Evolutionary conservation across 179 eudicot species (phyloP).

Genomic region (Sideroxylon spinosum): DNA sequence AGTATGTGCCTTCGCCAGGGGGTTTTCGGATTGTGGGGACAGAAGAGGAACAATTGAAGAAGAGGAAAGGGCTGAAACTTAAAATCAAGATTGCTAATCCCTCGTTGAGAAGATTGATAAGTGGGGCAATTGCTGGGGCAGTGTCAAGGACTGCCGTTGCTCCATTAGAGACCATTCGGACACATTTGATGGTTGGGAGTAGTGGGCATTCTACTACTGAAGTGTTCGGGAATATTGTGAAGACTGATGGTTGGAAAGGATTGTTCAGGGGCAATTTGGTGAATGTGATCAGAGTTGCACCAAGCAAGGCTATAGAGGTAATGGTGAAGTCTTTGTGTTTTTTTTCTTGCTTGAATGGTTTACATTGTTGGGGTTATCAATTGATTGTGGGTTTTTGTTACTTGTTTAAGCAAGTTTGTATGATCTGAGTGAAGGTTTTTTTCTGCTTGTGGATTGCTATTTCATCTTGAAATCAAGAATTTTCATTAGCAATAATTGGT

Average conservation of each 20-base stretch:
- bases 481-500: no score
- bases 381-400: background rate
- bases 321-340: background rate
- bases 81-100: constrained; percentile 70
- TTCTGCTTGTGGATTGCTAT: background rate
- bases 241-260: constrained; percentile 82
- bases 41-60: constrained; percentile 34
- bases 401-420: background rate
- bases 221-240: constrained; percentile 67
- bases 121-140: constrained; percentile 89
- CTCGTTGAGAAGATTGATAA: constrained; percentile 76
- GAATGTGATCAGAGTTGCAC: constrained; percentile 86
- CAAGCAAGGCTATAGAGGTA: constrained; percentile 95
- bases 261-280: constrained; percentile 82
- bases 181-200: constrained; percentile 95
- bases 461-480: background rate
- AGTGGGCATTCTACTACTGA: constrained; percentile 67
- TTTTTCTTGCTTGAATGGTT: background rate
- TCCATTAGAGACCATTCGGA: constrained; percentile 92
- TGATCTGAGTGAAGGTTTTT: background rate
- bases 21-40: constrained; percentile 37
- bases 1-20: constrained; percentile 59
- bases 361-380: background rate
- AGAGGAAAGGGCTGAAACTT: constrained; percentile 45
- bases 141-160: constrained; percentile 92